Conservation (phyloP, 352 stramenopile genomes). For the Phytophthora capsici region DNA sequence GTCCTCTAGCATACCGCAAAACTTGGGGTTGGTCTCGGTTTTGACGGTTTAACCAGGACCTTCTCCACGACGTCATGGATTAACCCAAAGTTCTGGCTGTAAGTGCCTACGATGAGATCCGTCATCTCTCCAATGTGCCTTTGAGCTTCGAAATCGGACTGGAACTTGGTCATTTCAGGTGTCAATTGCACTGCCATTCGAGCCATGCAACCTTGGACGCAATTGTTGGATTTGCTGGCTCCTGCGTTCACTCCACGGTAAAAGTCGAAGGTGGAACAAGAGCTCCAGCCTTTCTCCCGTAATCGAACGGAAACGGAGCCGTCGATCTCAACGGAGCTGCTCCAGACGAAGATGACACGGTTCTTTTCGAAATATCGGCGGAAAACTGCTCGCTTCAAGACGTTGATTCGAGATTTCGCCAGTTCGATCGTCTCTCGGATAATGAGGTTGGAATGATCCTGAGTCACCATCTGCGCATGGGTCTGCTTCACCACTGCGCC, state of each 20-base stretch:
- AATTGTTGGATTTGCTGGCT: conserved; percentile 14
- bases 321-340: conserved; percentile 34
- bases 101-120: conserved; percentile 35
- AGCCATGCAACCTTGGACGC: conserved; percentile 19
- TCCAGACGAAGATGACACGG: conserved; percentile 42
- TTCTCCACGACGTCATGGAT: conserved; percentile 32
- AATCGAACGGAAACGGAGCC: conserved; percentile 34
- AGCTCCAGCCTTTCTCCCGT: conserved; percentile 42
- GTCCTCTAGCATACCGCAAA: too few species aligned
- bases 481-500: conserved; percentile 3
- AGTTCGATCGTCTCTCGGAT: conserved; percentile 30
- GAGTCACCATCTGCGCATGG: conserved; percentile 1
- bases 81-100: conserved; percentile 27
- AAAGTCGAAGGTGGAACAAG: conserved; percentile 33
- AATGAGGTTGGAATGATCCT: conserved; percentile 35
- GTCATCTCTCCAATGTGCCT: conserved; percentile 34
- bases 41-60: conserved; percentile 4
- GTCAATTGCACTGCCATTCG: conserved; percentile 33
- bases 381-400: conserved; percentile 33
- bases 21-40: not conserved
- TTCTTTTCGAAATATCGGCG: conserved; percentile 33
- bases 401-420: conserved; percentile 12
- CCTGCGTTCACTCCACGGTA: conserved; percentile 18
- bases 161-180: conserved; percentile 27
- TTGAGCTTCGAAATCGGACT: conserved; percentile 28